Conservation (phyloP, 306 rosid genomes). For the Vigna reflexopilosa region DNA sequence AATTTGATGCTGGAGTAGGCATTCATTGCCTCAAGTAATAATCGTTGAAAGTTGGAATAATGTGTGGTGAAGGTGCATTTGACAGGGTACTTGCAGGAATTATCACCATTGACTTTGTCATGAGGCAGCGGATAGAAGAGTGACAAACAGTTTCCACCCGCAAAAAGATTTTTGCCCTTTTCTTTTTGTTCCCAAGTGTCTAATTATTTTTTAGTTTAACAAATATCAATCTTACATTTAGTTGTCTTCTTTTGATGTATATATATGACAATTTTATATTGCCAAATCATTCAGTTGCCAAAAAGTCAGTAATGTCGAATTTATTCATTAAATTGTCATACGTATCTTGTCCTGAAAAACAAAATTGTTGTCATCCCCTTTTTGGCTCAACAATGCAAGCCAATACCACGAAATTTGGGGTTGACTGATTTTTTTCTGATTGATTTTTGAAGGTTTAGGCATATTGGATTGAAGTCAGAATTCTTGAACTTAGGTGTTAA, state of each 20-base stretch:
- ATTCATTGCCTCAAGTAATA: background rate
- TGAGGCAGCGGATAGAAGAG: background rate
- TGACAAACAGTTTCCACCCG: background rate
- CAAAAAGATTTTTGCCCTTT: background rate
- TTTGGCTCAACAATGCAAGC: conserved; percentile 1
- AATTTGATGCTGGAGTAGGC: background rate
- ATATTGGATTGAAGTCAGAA: background rate
- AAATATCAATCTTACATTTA: background rate
- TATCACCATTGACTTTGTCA: conserved; percentile 3
- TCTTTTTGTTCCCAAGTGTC: background rate
- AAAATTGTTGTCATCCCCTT: background rate
- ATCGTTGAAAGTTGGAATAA: conserved; percentile 28
- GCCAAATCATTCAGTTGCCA: background rate
- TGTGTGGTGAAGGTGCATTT: conserved; percentile 35
- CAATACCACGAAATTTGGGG: background rate
- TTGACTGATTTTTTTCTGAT: background rate
- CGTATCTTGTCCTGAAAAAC: background rate
- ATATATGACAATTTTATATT: conserved; percentile 15
- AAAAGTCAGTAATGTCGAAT: background rate
- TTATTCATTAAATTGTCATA: background rate
- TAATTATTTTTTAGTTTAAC: conserved; percentile 3
- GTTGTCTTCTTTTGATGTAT: conserved; percentile 16
- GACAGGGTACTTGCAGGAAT: conserved; percentile 26
- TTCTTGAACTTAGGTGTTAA: background rate
- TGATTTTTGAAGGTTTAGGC: background rate